A percentile compares a stretch with the other conserved stretches of the same genome.
Evolutionary conservation across 2,329 filamentous ascomycete species (phyloP).

Genomic region (Fusarium graminum): DNA sequence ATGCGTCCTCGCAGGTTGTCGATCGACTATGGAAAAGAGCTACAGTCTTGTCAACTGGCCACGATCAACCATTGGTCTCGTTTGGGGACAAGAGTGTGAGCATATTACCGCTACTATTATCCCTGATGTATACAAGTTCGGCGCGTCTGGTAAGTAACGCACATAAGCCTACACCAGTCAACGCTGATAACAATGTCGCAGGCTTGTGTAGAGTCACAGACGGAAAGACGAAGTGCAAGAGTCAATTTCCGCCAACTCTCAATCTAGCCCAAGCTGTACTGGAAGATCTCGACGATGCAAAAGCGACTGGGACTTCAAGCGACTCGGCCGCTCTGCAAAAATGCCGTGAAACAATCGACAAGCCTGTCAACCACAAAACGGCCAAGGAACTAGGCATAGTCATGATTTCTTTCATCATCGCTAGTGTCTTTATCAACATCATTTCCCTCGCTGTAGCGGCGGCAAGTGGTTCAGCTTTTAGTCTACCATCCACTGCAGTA

Average conservation of each 20-base stretch:
- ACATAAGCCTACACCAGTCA: accelerated
- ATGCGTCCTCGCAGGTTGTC: slow-evolving; percentile 37
- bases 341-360: slow-evolving; percentile 29
- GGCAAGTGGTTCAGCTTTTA: background rate
- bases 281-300: slow-evolving; percentile 20
- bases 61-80: slow-evolving; percentile 24
- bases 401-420: slow-evolving; percentile 33
- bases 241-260: slow-evolving; percentile 32
- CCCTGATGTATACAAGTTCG: slow-evolving; percentile 36
- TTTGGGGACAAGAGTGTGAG: slow-evolving; percentile 35
- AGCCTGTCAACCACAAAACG: slow-evolving; percentile 17
- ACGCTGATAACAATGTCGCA: background rate
- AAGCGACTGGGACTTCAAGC: background rate
- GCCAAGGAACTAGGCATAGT: slow-evolving; percentile 24
- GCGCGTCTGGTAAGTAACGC: slow-evolving; percentile 21
- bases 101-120: slow-evolving; percentile 23
- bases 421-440: slow-evolving; percentile 29
- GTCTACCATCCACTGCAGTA: background rate
- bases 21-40: slow-evolving; percentile 29
- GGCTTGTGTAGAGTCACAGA: slow-evolving; percentile 32
- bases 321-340: slow-evolving; percentile 5
- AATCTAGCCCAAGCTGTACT: slow-evolving; percentile 36
- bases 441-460: slow-evolving; percentile 24
- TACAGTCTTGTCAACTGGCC: slow-evolving; percentile 42
- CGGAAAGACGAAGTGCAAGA: slow-evolving; percentile 20